Evolutionary conservation across 345 rosid genomes (phyloP).

Genomic region (Passiflora organensis): DNA sequence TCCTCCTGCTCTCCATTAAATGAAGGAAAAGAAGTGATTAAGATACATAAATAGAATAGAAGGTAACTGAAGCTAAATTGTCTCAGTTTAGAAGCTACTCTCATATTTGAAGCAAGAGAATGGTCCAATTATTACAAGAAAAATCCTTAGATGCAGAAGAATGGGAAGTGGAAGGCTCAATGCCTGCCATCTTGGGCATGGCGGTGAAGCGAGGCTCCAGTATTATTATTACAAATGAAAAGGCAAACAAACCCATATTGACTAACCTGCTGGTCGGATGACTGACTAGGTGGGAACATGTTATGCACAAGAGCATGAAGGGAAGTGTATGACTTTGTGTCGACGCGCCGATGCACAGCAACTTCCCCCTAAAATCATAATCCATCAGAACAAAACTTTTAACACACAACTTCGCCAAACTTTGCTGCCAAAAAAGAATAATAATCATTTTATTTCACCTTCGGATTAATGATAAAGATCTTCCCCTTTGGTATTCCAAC

Average conservation of each 20-base stretch:
- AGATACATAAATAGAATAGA: not conserved
- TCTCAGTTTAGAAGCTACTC: no score
- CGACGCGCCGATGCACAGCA: slow-evolving; percentile 70
- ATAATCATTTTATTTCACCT: slow-evolving; percentile 40
- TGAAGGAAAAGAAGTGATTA: slow-evolving; percentile 4
- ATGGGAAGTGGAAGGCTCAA: no score
- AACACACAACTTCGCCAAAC: not conserved
- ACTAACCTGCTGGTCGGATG: slow-evolving; percentile 68
- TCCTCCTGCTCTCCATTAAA: slow-evolving; percentile 55
- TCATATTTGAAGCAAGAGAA: no score
- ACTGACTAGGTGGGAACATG: slow-evolving; percentile 69
- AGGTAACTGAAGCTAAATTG: not conserved
- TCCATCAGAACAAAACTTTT: slow-evolving; percentile 13
- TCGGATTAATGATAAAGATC: slow-evolving; percentile 89
- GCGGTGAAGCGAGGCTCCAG: not conserved
- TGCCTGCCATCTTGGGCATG: no score
- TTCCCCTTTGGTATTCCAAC: slow-evolving; percentile 97
- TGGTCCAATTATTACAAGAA: no score
- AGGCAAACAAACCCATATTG: slow-evolving; percentile 3
- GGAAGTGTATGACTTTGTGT: slow-evolving; percentile 75
- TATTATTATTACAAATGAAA: not conserved
- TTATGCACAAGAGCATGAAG: slow-evolving; percentile 78
- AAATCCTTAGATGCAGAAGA: no score
- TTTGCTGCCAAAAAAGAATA: slow-evolving; percentile 3
- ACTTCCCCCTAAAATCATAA: slow-evolving; percentile 74